These are phyloP conservation scores for Aspergillus affinis DNA, from an alignment of 495 filamentous ascomycete genomes.

Conservation along the genomic window DNA sequence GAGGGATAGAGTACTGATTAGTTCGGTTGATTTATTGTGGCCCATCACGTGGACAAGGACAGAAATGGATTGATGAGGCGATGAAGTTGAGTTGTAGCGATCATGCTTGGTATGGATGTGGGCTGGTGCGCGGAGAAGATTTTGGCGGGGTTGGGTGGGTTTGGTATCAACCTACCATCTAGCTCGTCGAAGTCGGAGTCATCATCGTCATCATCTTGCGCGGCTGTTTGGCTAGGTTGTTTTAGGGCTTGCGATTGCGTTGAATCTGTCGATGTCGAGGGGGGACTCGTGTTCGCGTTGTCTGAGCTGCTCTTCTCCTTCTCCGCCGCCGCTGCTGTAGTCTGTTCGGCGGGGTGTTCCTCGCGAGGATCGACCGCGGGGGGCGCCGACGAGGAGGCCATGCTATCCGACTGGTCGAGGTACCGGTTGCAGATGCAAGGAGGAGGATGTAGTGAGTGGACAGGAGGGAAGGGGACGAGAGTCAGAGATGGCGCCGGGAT, in stretches of 20 bases:
- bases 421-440: too few species aligned
- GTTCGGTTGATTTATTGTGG: background rate
- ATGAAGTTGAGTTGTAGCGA: background rate
- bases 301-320: conserved; percentile 2
- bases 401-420: conserved; percentile 5
- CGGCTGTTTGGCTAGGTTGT: background rate
- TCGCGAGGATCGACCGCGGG: conserved; percentile 12
- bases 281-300: conserved; percentile 10
- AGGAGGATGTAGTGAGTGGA: too few species aligned
- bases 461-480: too few species aligned
- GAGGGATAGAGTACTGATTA: background rate
- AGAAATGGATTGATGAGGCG: too few species aligned
- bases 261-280: conserved; percentile 6
- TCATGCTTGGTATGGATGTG: background rate
- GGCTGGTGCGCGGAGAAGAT: background rate
- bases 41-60: background rate
- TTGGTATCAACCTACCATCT: conserved; percentile 57
- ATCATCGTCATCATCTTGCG: conserved; percentile 32
- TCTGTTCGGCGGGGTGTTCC: conserved; percentile 5
- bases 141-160: conserved; percentile 14
- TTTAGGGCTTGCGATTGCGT: conserved; percentile 4
- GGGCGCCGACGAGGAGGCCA: conserved; percentile 19
- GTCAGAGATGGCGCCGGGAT: background rate
- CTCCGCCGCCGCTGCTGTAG: conserved; percentile 1
- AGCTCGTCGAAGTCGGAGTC: conserved; percentile 80